Evolutionary conservation across 2,329 filamentous ascomycete species (phyloP).

Genomic region (Fusarium clavum): DNA sequence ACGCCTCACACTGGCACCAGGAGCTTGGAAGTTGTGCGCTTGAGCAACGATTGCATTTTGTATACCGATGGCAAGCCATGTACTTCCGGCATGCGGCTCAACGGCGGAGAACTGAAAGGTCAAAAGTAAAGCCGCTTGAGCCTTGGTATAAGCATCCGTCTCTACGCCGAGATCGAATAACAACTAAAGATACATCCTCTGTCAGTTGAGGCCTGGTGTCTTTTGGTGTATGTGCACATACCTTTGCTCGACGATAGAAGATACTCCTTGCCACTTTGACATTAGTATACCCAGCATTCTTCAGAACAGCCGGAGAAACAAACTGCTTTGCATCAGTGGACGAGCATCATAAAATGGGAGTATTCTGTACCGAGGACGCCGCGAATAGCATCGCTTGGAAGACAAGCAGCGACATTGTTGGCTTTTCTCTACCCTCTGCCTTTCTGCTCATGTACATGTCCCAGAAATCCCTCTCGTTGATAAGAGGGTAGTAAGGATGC

Average conservation of each 20-base stretch:
- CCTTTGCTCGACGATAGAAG: conserved; percentile 34
- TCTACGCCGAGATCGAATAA: conserved; percentile 31
- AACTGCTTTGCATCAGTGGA: conserved; percentile 13
- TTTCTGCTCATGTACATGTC: conserved; percentile 20
- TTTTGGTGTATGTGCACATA: too few relatives aligned
- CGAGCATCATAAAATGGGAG: accelerated
- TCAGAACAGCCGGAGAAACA: conserved; percentile 30
- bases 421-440: not conserved
- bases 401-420: conserved; percentile 17
- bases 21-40: conserved; percentile 26
- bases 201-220: too few relatives aligned
- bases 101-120: conserved; percentile 35
- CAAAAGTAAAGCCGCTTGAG: conserved; percentile 27
- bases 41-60: conserved; percentile 34
- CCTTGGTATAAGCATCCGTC: conserved; percentile 24
- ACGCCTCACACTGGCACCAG: not conserved
- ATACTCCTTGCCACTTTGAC: conserved; percentile 34
- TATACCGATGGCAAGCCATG: conserved; percentile 30
- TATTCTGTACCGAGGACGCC: conserved; percentile 19
- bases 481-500: conserved; percentile 29
- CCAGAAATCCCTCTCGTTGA: conserved; percentile 34
- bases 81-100: conserved; percentile 32
- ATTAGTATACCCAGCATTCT: conserved; percentile 30
- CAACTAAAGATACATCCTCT: too few relatives aligned
- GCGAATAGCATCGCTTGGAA: conserved; percentile 35